Evolutionary conservation across 1,284 basidiomycete genomes (phyloP).

Genomic region (Anthracocystis panici-leucophaei): DNA sequence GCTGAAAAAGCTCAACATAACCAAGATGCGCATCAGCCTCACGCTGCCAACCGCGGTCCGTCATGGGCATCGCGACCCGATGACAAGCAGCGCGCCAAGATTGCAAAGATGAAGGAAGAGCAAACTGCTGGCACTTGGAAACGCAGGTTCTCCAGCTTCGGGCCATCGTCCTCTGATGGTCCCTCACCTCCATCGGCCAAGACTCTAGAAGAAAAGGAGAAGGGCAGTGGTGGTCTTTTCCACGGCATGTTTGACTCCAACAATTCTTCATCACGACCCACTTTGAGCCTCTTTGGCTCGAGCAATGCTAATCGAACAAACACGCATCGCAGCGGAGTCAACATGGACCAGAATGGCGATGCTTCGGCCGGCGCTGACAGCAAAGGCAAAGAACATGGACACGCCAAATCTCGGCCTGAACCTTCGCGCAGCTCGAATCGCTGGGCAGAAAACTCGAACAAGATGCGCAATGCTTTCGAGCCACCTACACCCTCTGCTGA

Average conservation of each 20-base stretch:
- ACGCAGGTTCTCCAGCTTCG: conserved; percentile 43
- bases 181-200: conserved; percentile 29
- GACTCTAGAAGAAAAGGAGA: conserved; percentile 20
- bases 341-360: conserved; percentile 26
- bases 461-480: conserved; percentile 50
- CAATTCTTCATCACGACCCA: conserved; percentile 22
- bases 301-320: conserved; percentile 15
- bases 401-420: conserved; percentile 7
- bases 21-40: conserved; percentile 29
- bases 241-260: conserved; percentile 26
- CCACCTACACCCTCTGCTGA: conserved; percentile 36
- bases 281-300: conserved; percentile 33
- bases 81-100: conserved; percentile 56
- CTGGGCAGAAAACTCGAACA: conserved; percentile 49
- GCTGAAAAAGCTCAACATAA: conserved; percentile 6
- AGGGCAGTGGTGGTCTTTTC: conserved; percentile 23
- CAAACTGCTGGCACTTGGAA: conserved; percentile 38
- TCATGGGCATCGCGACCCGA: conserved; percentile 59
- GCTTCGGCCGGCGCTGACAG: conserved; percentile 11
- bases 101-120: conserved; percentile 55
- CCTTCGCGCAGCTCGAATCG: conserved; percentile 20
- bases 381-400: conserved; percentile 21
- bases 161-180: not conserved
- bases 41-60: conserved; percentile 52
- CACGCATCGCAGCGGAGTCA: conserved; percentile 6